phyloP scores from a whole-genome alignment of 2,329 filamentous ascomycete genomes.

The Fusarium albidum region DNA sequence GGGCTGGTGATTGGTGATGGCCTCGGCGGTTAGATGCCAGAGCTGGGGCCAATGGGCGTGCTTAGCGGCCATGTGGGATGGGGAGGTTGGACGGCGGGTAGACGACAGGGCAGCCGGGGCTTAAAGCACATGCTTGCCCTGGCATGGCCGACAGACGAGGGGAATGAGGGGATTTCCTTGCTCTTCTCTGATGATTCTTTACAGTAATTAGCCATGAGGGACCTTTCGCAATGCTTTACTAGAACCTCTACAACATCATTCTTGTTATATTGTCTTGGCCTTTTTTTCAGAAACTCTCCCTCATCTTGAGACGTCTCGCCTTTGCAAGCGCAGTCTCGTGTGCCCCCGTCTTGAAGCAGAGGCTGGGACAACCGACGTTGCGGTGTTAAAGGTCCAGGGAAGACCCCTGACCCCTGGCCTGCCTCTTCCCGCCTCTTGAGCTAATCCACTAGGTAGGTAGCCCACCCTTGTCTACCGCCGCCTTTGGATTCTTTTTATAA shows the following conservation, averaged over 20 bases:
- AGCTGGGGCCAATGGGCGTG: constrained; percentile 44
- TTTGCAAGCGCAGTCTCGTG: constrained; percentile 2
- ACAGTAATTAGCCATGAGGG: neutral
- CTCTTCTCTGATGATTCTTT: constrained; percentile 11
- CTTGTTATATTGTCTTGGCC: neutral
- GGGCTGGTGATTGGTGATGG: constrained; percentile 42
- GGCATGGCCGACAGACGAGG: constrained; percentile 3
- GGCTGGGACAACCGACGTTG: constrained; percentile 31
- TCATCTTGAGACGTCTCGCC: constrained; percentile 22
- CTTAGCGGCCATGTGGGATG: constrained; percentile 32
- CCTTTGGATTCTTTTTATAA: constrained; percentile 33
- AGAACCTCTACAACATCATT: no score
- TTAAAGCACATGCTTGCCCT: constrained; percentile 25
- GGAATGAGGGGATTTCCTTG: constrained; percentile 1
- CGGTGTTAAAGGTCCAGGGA: constrained; percentile 17
- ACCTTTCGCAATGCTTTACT: neutral
- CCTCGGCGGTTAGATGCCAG: constrained; percentile 51
- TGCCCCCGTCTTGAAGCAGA: constrained; percentile 30
- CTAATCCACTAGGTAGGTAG: constrained; percentile 4
- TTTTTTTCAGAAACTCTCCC: neutral
- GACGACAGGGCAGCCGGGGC: constrained; percentile 14
- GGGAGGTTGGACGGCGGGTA: constrained; percentile 21
- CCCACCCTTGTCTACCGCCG: neutral
- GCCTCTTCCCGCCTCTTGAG: constrained; percentile 16
- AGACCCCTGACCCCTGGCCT: constrained; percentile 25